Evolutionary conservation across 108 stramenopile species (phyloP), one percentile per base, ranked within the genome.

Genomic region (Fistulifera solaris): DNA sequence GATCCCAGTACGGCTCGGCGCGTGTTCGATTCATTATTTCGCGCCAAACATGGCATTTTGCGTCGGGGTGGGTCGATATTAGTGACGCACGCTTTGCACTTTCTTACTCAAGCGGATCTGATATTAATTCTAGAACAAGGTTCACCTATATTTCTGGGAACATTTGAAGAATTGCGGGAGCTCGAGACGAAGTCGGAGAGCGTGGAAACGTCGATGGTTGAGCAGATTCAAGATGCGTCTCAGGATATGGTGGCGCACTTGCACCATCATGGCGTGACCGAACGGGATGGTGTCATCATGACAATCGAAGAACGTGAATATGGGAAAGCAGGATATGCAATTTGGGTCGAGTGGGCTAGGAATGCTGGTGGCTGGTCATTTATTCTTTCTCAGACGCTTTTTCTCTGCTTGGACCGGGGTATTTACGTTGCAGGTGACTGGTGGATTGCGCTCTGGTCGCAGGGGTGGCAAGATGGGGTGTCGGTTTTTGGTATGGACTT

Each of bases 51-150:
- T 25, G 67, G 68, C 8, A 42, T 87, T 25, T 60, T 87, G 7
- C 35, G 56, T 16, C 59, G 75, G 1, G 59, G 78, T 17, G 90
- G 85, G 0, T 70, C 85, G 21, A 62, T 94, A 18, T 65, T 97
- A 40, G 94, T 94, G 12, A 97, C 96, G 0, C 93, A 95, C 65
- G 87, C 90, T 6, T 63, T 85, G 14, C 88, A 94, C 54, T 85
- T 92, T 58, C 59, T 93, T 15, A 69, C 65, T 41, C 64, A 68
- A 14, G 87, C 87, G 5, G 77, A 94, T 63, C 28, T 68, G 47
- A 72, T 95, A 15, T 46, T 92, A 43, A 52, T 94, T 1, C 59
- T 94, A 16, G 78, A 78, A 2, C 64, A 81, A n/a, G 93, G 89
- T 2, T 47, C 49, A 12, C 69, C 75, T 40, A 60, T 63, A 24